Evolutionary conservation across 495 filamentous ascomycete genomes (phyloP).

Genomic region (Saxispiralis lemnorum): DNA sequence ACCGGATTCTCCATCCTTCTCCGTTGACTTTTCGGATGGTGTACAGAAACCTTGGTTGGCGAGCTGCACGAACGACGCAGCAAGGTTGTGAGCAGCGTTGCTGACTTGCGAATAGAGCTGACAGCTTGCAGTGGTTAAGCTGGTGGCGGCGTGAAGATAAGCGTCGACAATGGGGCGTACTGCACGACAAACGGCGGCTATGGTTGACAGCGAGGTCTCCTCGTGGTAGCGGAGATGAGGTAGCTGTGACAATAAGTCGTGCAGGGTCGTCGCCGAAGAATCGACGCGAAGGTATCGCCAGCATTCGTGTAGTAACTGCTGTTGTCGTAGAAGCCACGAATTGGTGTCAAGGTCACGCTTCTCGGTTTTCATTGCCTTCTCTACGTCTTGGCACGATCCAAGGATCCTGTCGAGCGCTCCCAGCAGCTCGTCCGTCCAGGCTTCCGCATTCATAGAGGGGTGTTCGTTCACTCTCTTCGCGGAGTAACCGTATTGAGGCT

Average conservation of each 20-base stretch:
- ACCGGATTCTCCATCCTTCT: constrained; percentile 42
- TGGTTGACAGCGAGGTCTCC: not conserved
- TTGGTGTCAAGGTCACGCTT: constrained; percentile 2
- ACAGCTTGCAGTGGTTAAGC: constrained; percentile 34
- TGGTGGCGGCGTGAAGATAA: constrained; percentile 43
- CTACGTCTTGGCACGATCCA: constrained; percentile 21
- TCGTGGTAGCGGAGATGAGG: not conserved
- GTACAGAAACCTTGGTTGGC: constrained; percentile 77
- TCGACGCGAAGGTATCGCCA: not conserved
- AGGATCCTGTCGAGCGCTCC: constrained; percentile 17
- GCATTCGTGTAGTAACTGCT: constrained; percentile 2
- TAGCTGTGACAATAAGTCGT: constrained; percentile 1
- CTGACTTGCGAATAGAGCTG: constrained; percentile 46
- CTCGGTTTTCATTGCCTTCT: constrained; percentile 4
- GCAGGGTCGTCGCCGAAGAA: constrained; percentile 2
- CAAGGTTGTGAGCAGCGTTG: constrained; percentile 54
- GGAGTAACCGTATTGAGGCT: not conserved
- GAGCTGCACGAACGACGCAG: constrained; percentile 56
- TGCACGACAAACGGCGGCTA: constrained; percentile 6
- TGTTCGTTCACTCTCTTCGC: not conserved
- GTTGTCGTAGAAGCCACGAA: constrained; percentile 16
- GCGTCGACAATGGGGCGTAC: constrained; percentile 57
- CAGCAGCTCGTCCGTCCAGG: constrained; percentile 1
- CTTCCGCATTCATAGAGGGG: not conserved
- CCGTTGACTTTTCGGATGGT: constrained; percentile 52